Conservation (phyloP, 2,329 filamentous ascomycete genomes). For the Pseudogymnoascus sp. region DNA sequence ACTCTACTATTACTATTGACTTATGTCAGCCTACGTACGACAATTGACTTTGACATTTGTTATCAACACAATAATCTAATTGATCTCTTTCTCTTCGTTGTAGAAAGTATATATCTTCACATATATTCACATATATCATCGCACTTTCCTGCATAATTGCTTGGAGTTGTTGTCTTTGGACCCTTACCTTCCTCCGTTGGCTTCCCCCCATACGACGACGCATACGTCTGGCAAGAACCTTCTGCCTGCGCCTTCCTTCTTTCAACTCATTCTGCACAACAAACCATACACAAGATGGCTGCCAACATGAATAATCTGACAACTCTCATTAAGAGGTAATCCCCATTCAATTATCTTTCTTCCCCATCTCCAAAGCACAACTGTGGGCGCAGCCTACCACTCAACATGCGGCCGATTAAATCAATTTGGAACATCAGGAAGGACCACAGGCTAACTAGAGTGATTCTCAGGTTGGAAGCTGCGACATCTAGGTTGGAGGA, state of each 20-base stretch:
- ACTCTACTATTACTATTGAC: not conserved
- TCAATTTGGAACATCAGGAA: not conserved
- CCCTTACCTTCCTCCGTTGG: not conserved
- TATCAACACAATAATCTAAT: not conserved
- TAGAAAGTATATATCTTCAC: not conserved
- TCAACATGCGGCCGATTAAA: constrained; percentile 17
- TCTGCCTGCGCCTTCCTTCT: constrained; percentile 1
- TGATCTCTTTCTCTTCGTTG: not conserved
- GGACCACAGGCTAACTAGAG: not conserved
- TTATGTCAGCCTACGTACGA: not conserved
- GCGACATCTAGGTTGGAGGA: constrained; percentile 94
- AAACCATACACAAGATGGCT: constrained; percentile 46
- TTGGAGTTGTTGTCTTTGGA: not conserved
- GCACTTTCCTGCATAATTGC: not conserved
- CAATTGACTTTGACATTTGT: not conserved
- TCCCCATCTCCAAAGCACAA: constrained; percentile 8
- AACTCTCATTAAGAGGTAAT: constrained; percentile 93
- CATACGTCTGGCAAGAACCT: not conserved
- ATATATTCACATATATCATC: not conserved
- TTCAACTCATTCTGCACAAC: not conserved
- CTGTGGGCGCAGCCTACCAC: not conserved
- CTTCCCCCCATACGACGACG: not conserved
- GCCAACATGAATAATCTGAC: constrained; percentile 92
- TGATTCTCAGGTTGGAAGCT: constrained; percentile 74
- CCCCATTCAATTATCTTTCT: constrained; percentile 29